Evolutionary conservation across 2,329 filamentous ascomycete species (phyloP), one percentile per base, ranked within the genome.

Genomic region (Neobulgaria alba): DNA sequence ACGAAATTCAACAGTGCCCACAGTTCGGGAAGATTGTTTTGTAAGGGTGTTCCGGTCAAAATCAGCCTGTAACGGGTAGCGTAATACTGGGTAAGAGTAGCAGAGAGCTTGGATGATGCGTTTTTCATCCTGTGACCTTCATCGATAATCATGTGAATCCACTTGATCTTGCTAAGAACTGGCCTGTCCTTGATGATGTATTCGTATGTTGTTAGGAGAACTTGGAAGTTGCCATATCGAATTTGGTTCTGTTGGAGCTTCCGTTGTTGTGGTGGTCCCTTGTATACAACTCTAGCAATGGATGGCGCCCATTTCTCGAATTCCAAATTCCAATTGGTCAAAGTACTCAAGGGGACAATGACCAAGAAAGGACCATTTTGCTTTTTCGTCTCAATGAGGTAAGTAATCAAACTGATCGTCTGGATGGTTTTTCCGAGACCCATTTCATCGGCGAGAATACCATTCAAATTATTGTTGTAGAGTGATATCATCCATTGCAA

Each of bases 41-140:
- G 90, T 20, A 98, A 71, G 4, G 92, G 92, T 4, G 92, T 98
- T 72, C 92, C 92, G 2, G 92, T 98, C 54, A 98, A 75, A 67
- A 98, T 98, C 42, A 98, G 78, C 55, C 92, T 86, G 70, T 92
- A 98, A 10, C 90, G 82, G 20, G 90, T 95, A 57, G 75, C 82
- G 67, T 98, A 98, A 70, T 96, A 96, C 47, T 88, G 80, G 29
- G 90, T 89, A 50, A 98, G 86, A 3, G 92, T 96, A 51, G 81
- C 87, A 63, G 87, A 95, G 54, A 98, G 74, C 67, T 98, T 98
- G 8, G 92, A 98, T 54, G 92, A 82, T 20, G 86, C 75, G 65
- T 98, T 98, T 76, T 98, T 98, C 92, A 98, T 98, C 62, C 92
- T 88, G 64, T 98, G 92, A 67, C 92, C 92, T 71, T 98, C 92